These are phyloP conservation scores for Baorangia bicolor DNA, from an alignment of 768 basidiomycete species.

Conservation along the genomic window DNA sequence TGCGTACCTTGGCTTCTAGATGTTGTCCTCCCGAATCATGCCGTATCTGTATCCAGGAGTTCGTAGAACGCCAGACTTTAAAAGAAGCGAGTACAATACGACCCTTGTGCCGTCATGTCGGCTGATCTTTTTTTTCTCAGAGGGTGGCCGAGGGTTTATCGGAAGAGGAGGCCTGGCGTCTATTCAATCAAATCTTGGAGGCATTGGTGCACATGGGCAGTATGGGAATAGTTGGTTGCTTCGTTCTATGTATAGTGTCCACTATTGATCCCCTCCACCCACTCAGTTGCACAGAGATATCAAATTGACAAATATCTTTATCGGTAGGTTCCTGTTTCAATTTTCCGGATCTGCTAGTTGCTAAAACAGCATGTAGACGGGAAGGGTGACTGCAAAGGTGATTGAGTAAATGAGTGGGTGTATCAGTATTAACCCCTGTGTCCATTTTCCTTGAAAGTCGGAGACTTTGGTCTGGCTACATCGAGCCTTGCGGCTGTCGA, in stretches of 20 bases:
- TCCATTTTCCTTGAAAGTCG: constrained; percentile 47
- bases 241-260: neutral
- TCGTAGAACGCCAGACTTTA: constrained; percentile 87
- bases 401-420: neutral
- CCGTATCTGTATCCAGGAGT: constrained; percentile 53
- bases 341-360: neutral
- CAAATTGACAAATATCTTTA: constrained; percentile 92
- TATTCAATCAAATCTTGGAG: constrained; percentile 88
- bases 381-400: constrained; percentile 81
- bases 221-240: constrained; percentile 71
- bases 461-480: constrained; percentile 91
- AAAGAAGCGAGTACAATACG: constrained; percentile 55
- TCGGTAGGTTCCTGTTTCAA: constrained; percentile 51
- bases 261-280: constrained; percentile 24
- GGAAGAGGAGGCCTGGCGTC: constrained; percentile 85
- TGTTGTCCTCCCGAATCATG: neutral
- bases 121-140: constrained; percentile 32
- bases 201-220: constrained; percentile 89
- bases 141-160: constrained; percentile 76
- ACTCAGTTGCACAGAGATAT: constrained; percentile 82
- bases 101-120: neutral
- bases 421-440: neutral
- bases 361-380: constrained; percentile 48
- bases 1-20: constrained; percentile 25
- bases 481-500: constrained; percentile 78